phyloP scores from a whole-genome alignment of 139 green algal species.

The Coccomyxa sp. region DNA sequence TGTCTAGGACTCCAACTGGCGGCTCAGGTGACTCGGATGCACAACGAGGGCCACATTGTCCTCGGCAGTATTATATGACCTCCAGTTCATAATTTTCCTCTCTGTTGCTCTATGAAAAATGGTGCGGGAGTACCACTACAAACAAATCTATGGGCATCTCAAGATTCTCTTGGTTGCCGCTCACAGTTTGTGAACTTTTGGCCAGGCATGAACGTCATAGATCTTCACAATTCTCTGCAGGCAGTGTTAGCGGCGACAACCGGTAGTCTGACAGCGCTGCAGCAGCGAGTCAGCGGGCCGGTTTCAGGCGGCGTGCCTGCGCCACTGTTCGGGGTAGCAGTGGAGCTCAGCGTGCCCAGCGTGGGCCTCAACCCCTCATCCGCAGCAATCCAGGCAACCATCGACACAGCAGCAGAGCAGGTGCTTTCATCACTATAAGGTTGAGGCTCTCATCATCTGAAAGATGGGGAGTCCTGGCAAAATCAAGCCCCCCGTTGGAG shows the following conservation, averaged over 20 bases:
- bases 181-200: background rate
- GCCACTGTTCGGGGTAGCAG: conserved; percentile 79
- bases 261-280: conserved; percentile 68
- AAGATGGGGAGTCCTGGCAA: no score
- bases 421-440: background rate
- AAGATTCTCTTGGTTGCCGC: no score
- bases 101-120: no score
- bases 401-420: conserved; percentile 77
- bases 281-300: conserved; percentile 65
- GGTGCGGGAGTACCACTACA: no score
- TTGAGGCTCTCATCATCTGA: no score
- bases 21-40: no score
- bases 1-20: no score
- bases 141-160: no score
- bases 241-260: conserved; percentile 69
- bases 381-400: conserved; percentile 80
- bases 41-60: no score
- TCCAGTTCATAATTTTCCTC: no score
- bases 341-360: conserved; percentile 83
- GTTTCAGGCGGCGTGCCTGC: conserved; percentile 29
- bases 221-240: conserved; percentile 24
- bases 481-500: no score
- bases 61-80: no score
- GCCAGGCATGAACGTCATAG: background rate
- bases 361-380: conserved; percentile 78